phyloP scores from a whole-genome alignment of 225 moss, liverwort and hornwort genomes.

The Anthoceros angustus region DNA sequence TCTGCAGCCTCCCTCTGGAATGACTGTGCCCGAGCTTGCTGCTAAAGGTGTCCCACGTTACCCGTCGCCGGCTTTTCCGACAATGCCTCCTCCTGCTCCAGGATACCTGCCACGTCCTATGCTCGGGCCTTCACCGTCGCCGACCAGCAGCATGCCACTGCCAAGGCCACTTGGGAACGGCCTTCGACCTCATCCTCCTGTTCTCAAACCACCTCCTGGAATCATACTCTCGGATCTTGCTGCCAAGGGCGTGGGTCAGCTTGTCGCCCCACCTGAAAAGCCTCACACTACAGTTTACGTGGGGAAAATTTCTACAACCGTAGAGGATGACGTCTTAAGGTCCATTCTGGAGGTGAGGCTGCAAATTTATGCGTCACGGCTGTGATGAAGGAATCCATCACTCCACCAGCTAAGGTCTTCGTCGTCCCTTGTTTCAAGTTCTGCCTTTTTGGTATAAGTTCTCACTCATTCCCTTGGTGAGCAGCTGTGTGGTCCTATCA shows the following conservation, averaged over 20 bases:
- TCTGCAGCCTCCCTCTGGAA: slow-evolving; percentile 72
- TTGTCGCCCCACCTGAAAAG: slow-evolving; percentile 63
- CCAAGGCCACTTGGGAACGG: slow-evolving; percentile 64
- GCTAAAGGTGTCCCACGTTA: too few relatives aligned
- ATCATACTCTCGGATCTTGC: slow-evolving; percentile 64
- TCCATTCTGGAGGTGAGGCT: slow-evolving; percentile 69
- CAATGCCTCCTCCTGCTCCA: too few relatives aligned
- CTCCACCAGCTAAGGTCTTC: neutral
- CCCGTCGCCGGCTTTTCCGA: too few relatives aligned
- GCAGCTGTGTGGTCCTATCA: slow-evolving; percentile 84
- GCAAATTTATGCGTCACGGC: neutral
- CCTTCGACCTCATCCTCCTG: slow-evolving; percentile 69
- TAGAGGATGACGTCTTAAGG: slow-evolving; percentile 81
- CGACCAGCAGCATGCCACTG: slow-evolving; percentile 42
- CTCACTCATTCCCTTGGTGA: neutral
- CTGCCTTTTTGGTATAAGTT: neutral
- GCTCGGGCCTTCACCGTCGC: slow-evolving; percentile 61
- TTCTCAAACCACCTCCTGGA: slow-evolving; percentile 77
- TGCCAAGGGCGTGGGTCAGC: slow-evolving; percentile 71
- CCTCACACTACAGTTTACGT: slow-evolving; percentile 96
- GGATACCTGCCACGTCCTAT: slow-evolving; percentile 21
- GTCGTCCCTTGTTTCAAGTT: neutral
- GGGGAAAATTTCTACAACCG: slow-evolving; percentile 78
- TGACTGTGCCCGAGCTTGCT: slow-evolving; percentile 57
- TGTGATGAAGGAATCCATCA: neutral